These are phyloP conservation scores for Pyrenophora tritici-repentis DNA, from an alignment of 2,329 filamentous ascomycete species.

Conservation along the genomic window DNA sequence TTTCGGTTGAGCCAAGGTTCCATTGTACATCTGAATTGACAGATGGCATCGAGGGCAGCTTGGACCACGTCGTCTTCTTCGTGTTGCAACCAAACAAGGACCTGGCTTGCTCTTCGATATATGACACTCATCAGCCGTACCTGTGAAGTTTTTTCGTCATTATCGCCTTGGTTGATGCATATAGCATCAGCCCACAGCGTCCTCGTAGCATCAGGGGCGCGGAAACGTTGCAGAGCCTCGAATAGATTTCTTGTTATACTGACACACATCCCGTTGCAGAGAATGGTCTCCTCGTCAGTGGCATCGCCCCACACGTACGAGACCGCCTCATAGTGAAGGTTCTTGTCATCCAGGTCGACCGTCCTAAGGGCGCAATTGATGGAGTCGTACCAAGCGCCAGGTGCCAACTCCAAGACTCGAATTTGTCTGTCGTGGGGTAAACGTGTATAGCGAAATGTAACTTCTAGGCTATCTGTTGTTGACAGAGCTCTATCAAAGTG, in stretches of 20 bases:
- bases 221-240: constrained; percentile 7
- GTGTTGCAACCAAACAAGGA: constrained; percentile 3
- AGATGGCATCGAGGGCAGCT: not conserved
- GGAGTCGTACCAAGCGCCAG: not conserved
- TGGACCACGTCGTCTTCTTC: not conserved
- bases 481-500: no score
- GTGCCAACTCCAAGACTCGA: not conserved
- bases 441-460: not conserved
- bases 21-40: not conserved
- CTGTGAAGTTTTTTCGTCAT: constrained; percentile 35
- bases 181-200: constrained; percentile 32
- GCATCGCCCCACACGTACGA: constrained; percentile 19
- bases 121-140: constrained; percentile 37
- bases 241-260: constrained; percentile 1
- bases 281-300: not conserved
- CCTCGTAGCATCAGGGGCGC: not conserved
- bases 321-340: constrained; percentile 13
- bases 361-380: not conserved
- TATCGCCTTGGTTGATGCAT: constrained; percentile 44
- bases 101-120: not conserved
- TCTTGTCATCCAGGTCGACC: not conserved
- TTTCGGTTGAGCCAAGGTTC: not conserved
- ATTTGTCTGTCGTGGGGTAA: not conserved
- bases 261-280: not conserved
- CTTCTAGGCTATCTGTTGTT: no score